Evolutionary conservation across 768 basidiomycete genomes (phyloP).

Genomic region (Pleurotus tuber-regium): DNA sequence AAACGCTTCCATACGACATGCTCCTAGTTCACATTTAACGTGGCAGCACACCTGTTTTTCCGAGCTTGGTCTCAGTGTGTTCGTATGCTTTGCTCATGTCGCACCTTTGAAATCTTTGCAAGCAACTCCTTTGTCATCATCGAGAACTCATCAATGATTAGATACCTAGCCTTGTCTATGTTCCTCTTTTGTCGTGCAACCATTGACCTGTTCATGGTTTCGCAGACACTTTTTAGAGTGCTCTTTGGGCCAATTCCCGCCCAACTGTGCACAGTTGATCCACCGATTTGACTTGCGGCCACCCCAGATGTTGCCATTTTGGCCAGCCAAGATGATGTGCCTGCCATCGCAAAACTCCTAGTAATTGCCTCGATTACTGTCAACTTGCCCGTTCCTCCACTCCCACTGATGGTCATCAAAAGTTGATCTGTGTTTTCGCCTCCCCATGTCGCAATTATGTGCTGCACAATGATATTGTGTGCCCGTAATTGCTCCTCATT

Average conservation of each 20-base stretch:
- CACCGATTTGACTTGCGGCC: conserved; percentile 5
- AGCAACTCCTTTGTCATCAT: not conserved
- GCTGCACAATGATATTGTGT: no score
- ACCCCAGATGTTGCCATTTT: conserved; percentile 4
- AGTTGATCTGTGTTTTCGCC: no score
- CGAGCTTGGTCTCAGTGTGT: not conserved
- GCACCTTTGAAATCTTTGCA: not conserved
- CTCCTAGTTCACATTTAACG: not conserved
- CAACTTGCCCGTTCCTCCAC: no score
- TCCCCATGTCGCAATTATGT: no score
- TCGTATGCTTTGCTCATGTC: not conserved
- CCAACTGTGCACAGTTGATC: no score
- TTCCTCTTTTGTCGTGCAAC: not conserved
- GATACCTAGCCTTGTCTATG: not conserved
- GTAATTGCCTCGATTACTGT: no score
- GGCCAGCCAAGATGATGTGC: no score
- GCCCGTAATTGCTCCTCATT: no score
- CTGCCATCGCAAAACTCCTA: no score
- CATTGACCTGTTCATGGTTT: not conserved
- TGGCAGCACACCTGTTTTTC: not conserved
- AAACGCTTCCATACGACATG: not conserved
- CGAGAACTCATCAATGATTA: not conserved
- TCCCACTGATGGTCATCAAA: no score
- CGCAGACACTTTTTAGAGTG: not conserved
- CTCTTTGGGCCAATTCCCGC: no score